These are phyloP conservation scores for Funneliformis geosporum DNA, from an alignment of 192 early-diverging fungal genomes.

Conservation along the genomic window DNA sequence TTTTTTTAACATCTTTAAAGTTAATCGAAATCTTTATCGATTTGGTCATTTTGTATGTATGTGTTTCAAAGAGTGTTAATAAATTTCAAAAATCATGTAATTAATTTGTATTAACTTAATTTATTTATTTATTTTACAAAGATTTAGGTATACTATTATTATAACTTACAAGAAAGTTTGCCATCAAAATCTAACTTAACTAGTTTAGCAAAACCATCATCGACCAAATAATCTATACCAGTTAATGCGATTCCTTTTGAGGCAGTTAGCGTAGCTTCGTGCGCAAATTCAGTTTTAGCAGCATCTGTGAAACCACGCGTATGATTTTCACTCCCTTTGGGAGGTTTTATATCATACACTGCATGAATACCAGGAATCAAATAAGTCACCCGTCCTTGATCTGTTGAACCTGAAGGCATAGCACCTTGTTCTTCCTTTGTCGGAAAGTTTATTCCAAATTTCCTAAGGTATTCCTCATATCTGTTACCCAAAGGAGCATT, in stretches of 20 bases:
- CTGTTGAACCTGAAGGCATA: conserved; percentile 54
- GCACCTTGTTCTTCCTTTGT: conserved; percentile 33
- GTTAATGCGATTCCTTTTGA: conserved; percentile 55
- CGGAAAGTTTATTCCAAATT: conserved; percentile 37
- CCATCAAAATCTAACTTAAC: conserved; percentile 42
- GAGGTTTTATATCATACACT: conserved; percentile 29
- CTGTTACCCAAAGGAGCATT: conserved; percentile 20
- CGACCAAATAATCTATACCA: conserved; percentile 50
- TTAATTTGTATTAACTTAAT: no score
- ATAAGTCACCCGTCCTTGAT: conserved; percentile 72
- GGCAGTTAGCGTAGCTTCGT: conserved; percentile 54
- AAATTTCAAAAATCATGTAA: no score
- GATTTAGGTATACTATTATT: no score
- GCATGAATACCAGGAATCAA: conserved; percentile 57
- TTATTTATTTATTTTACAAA: no score
- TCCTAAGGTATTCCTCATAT: conserved; percentile 45
- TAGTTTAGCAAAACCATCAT: conserved; percentile 48
- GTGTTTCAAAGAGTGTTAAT: no score
- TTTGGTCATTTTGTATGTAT: no score
- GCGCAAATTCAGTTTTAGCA: conserved; percentile 60
- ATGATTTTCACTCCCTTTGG: conserved; percentile 51
- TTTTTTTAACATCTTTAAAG: no score
- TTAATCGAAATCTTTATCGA: no score
- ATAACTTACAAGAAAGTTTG: no score
- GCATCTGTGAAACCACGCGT: conserved; percentile 61